Evolutionary conservation across 1,139 yeast species (phyloP), one percentile per base, ranked within the genome.

Genomic region (Zygosaccharomyces pseudobailii): DNA sequence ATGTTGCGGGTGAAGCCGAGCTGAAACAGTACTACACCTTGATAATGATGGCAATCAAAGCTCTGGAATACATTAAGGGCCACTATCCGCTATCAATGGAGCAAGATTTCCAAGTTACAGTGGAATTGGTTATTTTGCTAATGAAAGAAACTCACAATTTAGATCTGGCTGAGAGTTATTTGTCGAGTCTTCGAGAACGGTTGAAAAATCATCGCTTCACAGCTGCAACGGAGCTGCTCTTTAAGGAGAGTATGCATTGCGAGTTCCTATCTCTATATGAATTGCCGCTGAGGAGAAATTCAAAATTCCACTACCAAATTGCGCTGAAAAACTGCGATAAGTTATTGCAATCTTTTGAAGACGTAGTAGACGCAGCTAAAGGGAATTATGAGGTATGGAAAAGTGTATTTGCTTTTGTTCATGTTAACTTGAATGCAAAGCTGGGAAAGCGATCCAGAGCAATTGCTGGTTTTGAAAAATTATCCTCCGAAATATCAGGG

Each of bases 121-220:
- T 56, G 32, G 57, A 55, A 19, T 40, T 65, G 31, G 56, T 54
- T n/a, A 45, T 50, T 6, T 40, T 63, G 6, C 41, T 63, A 24
- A 31, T 62, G 22, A 46, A 52, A 8, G 67, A 63, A 46, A 63
- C 67, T 2, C 47, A 49, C 20, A 55, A 57, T 33, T 42, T 50
- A 13, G 66, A 63, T 17, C 36, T 60, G 21, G 67, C 66, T 2
- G 66, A 63, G 49, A 52, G 47, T 28, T 60, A 60, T 43, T 38
- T 63, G n/a, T 55, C 60, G 3, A 47, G 60, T 17, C 40, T 59
- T 22, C 49, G 55, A 24, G 63, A 59, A 40, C 47, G 63, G 36
- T 41, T 62, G 13, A 48, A 52, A 30, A 52, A 52, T 32, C 55
- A 53, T 40, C 53, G 56, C 32, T 33, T 45, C 13, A 32, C 48